A percentile compares a stretch with the other conserved stretches of the same genome.
phyloP scores from a whole-genome alignment of 2,329 filamentous ascomycete species.

The Exophiala phaeomuriformis region DNA sequence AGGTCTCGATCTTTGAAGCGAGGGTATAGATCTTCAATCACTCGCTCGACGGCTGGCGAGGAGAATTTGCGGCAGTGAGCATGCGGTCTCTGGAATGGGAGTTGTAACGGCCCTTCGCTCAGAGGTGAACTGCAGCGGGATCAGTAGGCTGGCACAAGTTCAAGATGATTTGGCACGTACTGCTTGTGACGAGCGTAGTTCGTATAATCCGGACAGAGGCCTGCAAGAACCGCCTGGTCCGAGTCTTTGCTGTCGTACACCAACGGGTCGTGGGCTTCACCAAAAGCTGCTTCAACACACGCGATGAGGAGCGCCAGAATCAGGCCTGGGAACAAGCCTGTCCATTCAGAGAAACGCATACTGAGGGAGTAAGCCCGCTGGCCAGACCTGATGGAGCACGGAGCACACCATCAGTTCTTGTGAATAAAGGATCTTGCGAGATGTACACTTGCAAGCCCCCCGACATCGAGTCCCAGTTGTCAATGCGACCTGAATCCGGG shows the following conservation, averaged over 20 bases:
- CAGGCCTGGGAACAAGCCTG: background rate
- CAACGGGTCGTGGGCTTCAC: slow-evolving; percentile 5
- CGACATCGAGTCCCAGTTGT: too few relatives aligned
- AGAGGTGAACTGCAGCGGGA: slow-evolving; percentile 56
- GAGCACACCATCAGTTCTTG: background rate
- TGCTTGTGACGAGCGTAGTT: slow-evolving; percentile 27
- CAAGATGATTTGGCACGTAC: slow-evolving; percentile 7
- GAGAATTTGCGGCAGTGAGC: slow-evolving; percentile 79
- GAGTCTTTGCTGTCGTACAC: slow-evolving; percentile 13
- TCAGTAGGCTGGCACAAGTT: slow-evolving; percentile 4
- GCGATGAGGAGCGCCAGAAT: slow-evolving; percentile 1
- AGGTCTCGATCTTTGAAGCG: slow-evolving; percentile 79
- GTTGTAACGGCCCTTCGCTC: slow-evolving; percentile 67
- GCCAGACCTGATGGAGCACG: background rate
- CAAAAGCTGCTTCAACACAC: slow-evolving; percentile 1
- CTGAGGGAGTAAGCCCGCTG: background rate
- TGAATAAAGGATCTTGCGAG: background rate
- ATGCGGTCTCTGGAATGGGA: slow-evolving; percentile 82
- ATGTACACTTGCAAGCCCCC: background rate
- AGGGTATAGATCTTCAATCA: slow-evolving; percentile 73
- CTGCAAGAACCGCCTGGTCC: slow-evolving; percentile 15
- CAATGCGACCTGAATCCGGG: too few relatives aligned
- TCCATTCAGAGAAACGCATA: slow-evolving; percentile 8
- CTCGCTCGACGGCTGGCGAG: slow-evolving; percentile 76
- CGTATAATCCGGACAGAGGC: slow-evolving; percentile 29